Percentiles rank a stretch among this genome's conserved stretches.
phyloP scores from a whole-genome alignment of 352 stramenopile species.

The Elongisporangium senticosum region DNA sequence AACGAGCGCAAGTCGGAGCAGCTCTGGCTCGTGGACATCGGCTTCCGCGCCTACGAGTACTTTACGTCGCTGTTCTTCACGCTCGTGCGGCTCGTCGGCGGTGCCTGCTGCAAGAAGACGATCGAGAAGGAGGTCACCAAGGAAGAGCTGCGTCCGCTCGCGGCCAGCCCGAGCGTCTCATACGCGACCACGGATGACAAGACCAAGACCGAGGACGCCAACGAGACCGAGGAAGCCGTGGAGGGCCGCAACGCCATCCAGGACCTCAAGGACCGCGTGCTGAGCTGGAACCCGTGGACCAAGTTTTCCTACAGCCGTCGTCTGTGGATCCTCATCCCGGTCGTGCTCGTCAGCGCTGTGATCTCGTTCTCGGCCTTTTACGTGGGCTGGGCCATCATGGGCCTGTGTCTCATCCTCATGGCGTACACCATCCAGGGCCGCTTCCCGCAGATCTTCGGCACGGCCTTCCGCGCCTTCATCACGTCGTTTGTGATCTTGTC shows the following conservation, averaged over 20 bases:
- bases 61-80: slow-evolving; percentile 62
- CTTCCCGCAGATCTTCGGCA: slow-evolving; percentile 82
- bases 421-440: slow-evolving; percentile 75
- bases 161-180: slow-evolving; percentile 8
- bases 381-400: slow-evolving; percentile 79
- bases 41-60: slow-evolving; percentile 73
- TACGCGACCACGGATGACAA: slow-evolving; percentile 2
- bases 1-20: slow-evolving; percentile 79
- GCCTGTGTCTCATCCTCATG: slow-evolving; percentile 71
- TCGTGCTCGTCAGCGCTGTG: slow-evolving; percentile 73
- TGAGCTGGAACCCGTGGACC: slow-evolving; percentile 67
- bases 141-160: slow-evolving; percentile 23
- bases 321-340: slow-evolving; percentile 54
- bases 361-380: slow-evolving; percentile 81
- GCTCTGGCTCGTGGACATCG: slow-evolving; percentile 80
- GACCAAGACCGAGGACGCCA: slow-evolving; percentile 21
- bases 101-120: slow-evolving; percentile 1
- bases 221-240: slow-evolving; percentile 56
- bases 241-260: slow-evolving; percentile 49
- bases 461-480: slow-evolving; percentile 84
- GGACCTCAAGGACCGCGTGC: slow-evolving; percentile 37
- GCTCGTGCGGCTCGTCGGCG: slow-evolving; percentile 23
- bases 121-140: slow-evolving; percentile 6
- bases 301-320: slow-evolving; percentile 70
- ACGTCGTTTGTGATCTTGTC: slow-evolving; percentile 78